Conservation (phyloP, 2,329 filamentous ascomycete genomes). For the Pochonia chlamydosporia region DNA sequence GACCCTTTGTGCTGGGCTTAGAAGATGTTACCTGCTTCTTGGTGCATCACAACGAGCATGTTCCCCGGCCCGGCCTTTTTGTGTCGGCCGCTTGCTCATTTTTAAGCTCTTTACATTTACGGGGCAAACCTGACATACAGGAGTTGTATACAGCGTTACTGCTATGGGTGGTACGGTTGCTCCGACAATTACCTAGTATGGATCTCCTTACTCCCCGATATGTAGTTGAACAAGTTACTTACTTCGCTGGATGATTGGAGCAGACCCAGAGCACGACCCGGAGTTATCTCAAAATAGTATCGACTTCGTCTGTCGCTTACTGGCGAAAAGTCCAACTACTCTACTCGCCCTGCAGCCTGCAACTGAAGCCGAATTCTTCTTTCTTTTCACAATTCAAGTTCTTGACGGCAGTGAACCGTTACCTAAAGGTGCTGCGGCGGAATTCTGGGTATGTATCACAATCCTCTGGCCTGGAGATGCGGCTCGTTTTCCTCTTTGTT, state of each 20-base stretch:
- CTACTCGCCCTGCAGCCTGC: constrained; percentile 53
- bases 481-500: too few species aligned
- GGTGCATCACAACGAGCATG: constrained; percentile 50
- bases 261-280: constrained; percentile 62
- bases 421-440: constrained; percentile 66
- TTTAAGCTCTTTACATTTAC: constrained; percentile 51
- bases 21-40: constrained; percentile 62
- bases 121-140: constrained; percentile 36
- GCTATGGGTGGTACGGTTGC: constrained; percentile 55
- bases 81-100: constrained; percentile 69
- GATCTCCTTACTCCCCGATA: background rate
- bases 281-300: constrained; percentile 70
- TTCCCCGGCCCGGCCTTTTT: constrained; percentile 61
- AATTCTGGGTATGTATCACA: constrained; percentile 62
- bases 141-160: constrained; percentile 47
- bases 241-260: constrained; percentile 22
- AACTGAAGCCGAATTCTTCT: constrained; percentile 57
- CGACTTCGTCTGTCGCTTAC: constrained; percentile 61
- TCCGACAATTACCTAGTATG: constrained; percentile 55
- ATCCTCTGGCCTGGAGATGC: background rate
- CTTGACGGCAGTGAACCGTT: constrained; percentile 67
- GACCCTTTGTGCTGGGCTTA: constrained; percentile 71
- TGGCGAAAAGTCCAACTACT: constrained; percentile 55
- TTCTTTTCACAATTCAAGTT: constrained; percentile 66
- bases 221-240: background rate